Evolutionary conservation across 2,329 filamentous ascomycete genomes (phyloP).

Genomic region (Microdochium bolleyi): DNA sequence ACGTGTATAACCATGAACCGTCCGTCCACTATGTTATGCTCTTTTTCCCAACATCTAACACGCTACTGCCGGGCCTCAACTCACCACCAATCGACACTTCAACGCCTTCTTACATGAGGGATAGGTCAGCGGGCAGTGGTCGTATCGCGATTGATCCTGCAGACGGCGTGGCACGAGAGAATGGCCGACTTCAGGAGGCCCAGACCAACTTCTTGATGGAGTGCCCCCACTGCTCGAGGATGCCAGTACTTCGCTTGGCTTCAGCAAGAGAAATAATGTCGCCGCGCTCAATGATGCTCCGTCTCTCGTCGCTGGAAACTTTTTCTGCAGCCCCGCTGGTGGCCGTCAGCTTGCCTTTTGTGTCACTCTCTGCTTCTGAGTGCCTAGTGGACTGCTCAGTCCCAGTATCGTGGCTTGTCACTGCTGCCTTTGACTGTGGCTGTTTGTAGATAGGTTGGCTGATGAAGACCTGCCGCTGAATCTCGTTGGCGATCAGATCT

Average conservation of each 20-base stretch:
- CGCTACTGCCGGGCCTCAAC: too few relatives aligned
- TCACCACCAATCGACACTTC: too few relatives aligned
- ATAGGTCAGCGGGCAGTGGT: too few relatives aligned
- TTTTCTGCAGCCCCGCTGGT: constrained; percentile 4
- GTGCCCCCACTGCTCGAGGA: constrained; percentile 82
- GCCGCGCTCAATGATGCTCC: constrained; percentile 41
- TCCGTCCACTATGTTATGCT: too few relatives aligned
- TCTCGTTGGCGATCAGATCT: constrained; percentile 64
- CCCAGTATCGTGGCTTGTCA: not conserved
- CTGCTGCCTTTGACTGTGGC: not conserved
- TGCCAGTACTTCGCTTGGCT: constrained; percentile 77
- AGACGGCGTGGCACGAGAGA: too few relatives aligned
- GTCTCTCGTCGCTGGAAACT: constrained; percentile 31
- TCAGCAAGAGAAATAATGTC: constrained; percentile 81
- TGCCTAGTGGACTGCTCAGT: not conserved
- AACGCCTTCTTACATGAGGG: too few relatives aligned
- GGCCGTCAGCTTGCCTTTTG: constrained; percentile 4
- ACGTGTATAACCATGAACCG: too few relatives aligned
- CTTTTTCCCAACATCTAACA: too few relatives aligned
- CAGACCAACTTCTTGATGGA: constrained; percentile 92
- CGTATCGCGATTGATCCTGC: too few relatives aligned
- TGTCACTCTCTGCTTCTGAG: constrained; percentile 3
- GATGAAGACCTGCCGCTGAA: constrained; percentile 57
- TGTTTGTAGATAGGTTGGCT: constrained; percentile 29
- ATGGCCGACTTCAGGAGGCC: constrained; percentile 43